Percentiles rank a stretch among this genome's conserved stretches.
Conservation (phyloP, 2,329 filamentous ascomycete species). For the Lizonia empirigonia region DNA sequence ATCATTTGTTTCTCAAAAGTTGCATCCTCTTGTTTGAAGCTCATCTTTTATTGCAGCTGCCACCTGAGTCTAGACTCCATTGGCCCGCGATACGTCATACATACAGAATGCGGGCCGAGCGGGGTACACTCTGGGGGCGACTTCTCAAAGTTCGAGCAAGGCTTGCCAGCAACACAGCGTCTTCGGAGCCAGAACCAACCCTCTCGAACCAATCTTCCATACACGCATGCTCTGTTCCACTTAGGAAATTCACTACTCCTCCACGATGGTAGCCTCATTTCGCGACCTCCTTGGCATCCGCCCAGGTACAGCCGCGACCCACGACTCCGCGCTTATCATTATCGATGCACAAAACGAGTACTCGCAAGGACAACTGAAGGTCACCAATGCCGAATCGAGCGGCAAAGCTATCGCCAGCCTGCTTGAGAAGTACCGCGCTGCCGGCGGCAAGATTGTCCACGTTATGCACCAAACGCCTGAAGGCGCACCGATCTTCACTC, state of each 20-base stretch:
- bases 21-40: background rate
- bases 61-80: conserved; percentile 4
- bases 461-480: conserved; percentile 64
- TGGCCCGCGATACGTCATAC: conserved; percentile 11
- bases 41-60: background rate
- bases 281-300: conserved; percentile 60
- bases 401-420: conserved; percentile 63
- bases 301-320: conserved; percentile 61
- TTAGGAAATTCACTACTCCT: background rate
- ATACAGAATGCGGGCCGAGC: conserved; percentile 3
- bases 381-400: conserved; percentile 59
- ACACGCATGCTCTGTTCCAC: background rate
- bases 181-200: background rate
- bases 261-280: conserved; percentile 48
- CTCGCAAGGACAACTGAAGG: conserved; percentile 62
- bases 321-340: conserved; percentile 67
- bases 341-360: conserved; percentile 76
- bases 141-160: background rate
- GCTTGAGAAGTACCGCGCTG: conserved; percentile 65
- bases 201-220: background rate
- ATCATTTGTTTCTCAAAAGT: no score
- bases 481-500: conserved; percentile 70
- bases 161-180: background rate
- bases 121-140: conserved; percentile 12
- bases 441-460: conserved; percentile 63